Evolutionary conservation across 2,329 filamentous ascomycete species (phyloP).

Genomic region (Neobulgaria alba): DNA sequence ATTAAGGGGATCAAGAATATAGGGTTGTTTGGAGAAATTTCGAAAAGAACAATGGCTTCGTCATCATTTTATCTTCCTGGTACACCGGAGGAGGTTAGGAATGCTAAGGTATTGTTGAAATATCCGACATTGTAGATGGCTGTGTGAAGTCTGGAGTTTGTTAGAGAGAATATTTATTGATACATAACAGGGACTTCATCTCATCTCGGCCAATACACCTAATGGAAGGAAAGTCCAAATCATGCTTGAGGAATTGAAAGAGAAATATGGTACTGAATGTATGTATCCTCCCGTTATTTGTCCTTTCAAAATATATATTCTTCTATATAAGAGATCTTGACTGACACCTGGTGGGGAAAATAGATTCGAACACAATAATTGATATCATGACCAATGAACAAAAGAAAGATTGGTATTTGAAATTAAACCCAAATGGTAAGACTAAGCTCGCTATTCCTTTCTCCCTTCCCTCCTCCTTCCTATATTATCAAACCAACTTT

Average conservation of each 20-base stretch:
- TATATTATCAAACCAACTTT: background rate
- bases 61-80: conserved; percentile 1
- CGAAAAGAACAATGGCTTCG: too few species aligned
- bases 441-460: background rate
- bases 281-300: too few species aligned
- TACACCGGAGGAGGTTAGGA: conserved; percentile 5
- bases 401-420: conserved; percentile 46
- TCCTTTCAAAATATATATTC: too few species aligned
- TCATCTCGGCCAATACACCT: conserved; percentile 42
- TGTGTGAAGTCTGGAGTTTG: too few species aligned
- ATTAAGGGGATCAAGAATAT: too few species aligned
- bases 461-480: too few species aligned
- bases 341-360: too few species aligned
- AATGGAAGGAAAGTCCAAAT: conserved; percentile 45
- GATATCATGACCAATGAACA: conserved; percentile 42
- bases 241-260: conserved; percentile 45
- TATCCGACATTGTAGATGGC: background rate
- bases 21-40: too few species aligned
- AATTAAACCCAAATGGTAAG: conserved; percentile 37
- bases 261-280: conserved; percentile 40
- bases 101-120: conserved; percentile 12
- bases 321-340: too few species aligned
- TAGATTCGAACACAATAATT: conserved; percentile 11
- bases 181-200: conserved; percentile 35
- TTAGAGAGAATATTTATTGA: background rate